A percentile compares a stretch with the other conserved stretches of the same genome.
These are phyloP conservation scores for Hypoxylon crocopeplum DNA, from an alignment of 495 filamentous ascomycete species.

Conservation along the genomic window DNA sequence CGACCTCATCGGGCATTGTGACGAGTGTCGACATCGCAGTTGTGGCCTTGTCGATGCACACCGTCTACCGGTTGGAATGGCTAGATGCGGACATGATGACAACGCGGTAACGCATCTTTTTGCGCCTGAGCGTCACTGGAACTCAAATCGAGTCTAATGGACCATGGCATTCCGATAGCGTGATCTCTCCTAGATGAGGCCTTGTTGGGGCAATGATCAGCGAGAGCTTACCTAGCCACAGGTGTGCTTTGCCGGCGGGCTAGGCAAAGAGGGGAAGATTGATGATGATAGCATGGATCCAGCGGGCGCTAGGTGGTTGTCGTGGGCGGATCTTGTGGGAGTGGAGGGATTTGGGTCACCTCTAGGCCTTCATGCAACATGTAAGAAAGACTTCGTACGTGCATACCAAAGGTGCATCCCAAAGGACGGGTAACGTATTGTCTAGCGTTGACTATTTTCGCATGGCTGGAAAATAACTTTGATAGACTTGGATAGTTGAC, in stretches of 20 bases:
- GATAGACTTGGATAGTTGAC: too few species aligned
- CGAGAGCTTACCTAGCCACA: conserved; percentile 13
- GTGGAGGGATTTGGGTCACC: conserved; percentile 17
- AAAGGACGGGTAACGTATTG: too few species aligned
- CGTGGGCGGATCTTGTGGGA: too few species aligned
- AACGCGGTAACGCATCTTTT: conserved; percentile 15
- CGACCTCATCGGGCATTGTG: neutral
- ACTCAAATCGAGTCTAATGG: conserved; percentile 28
- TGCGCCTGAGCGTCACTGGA: conserved; percentile 2
- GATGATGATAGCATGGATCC: conserved; percentile 16
- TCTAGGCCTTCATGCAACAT: conserved; percentile 2
- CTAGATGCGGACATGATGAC: conserved; percentile 10
- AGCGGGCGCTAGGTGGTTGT: conserved; percentile 16
- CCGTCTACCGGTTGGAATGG: conserved; percentile 7
- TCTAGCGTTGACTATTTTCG: neutral
- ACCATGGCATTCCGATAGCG: conserved; percentile 30
- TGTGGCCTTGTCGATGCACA: neutral
- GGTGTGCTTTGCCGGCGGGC: conserved; percentile 27
- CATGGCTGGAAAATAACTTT: neutral
- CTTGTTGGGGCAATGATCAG: conserved; percentile 23
- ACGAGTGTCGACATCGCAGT: neutral
- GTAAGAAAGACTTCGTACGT: neutral
- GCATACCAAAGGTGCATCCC: too few species aligned
- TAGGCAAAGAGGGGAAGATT: conserved; percentile 33
- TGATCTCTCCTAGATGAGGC: conserved; percentile 27